Base-by-base conservation (phyloP, 116 monocot species). In the Dioscorea cayenensis region DNA sequence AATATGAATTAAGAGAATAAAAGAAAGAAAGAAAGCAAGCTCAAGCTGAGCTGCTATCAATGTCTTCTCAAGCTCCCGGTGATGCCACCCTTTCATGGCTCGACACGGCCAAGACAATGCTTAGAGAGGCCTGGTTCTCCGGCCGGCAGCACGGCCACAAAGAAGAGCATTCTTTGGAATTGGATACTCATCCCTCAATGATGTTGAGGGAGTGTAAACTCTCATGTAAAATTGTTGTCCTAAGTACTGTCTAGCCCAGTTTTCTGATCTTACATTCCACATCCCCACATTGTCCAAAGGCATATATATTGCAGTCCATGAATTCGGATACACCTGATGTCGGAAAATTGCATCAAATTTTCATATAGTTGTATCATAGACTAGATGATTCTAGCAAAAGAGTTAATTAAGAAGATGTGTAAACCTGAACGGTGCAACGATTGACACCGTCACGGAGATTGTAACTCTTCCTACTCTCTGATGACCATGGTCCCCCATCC, bases 381-480 rank as follows among this genome's bases (percentile, higher is more conserved):
- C 2, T 19, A 60, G 17, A 9, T 12, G 16, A 51, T 51, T 1
- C 9, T 12, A 51, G 11, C 51, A 51, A 51, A 11, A 51, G 17
- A 51, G 3, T 11, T 51, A 51, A 25, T 25, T 25, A 25, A 25
- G 25, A 25, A 51, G 17, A 43, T 55, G 12, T 55, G 55, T 16
- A n/a, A n/a, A 86, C 95, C 86, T 95, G 95, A 73, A 91, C 79
- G 18, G 91, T 89, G 81, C 88, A 84, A 9, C 95, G 82, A 35
- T 78, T 65, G 78, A 91, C 84, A 18, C 84, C 81, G 72, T 95
- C 95, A 48, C 88, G 75, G 29, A 95, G 79, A 77, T 95, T 95
- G 68, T 95, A 95, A 35, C 71, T 63, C 4, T 79, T 49, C 68
- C 95, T 84, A 72, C 91, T 89, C 51, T 77, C 72, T 17, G 85